Conservation (phyloP, 192 early-diverging fungal species). For the Umbelopsis ramanniana region DNA sequence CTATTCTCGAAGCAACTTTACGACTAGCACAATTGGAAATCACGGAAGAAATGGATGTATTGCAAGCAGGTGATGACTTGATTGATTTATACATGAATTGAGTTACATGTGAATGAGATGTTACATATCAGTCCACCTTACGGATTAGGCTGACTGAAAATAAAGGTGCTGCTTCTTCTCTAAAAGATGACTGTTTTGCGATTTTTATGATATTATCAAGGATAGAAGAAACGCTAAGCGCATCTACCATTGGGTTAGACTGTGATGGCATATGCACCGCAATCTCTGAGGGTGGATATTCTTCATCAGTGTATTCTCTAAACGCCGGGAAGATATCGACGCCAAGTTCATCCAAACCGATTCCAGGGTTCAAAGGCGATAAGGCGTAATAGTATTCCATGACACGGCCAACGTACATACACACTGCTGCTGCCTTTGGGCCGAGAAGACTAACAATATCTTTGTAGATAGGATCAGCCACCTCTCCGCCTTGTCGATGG, state of each 20-base stretch:
- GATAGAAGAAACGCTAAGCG: background rate
- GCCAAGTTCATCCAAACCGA: slow-evolving; percentile 28
- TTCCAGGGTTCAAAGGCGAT: slow-evolving; percentile 34
- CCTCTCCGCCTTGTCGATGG: slow-evolving; percentile 53
- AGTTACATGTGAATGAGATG: background rate
- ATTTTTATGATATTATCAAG: background rate
- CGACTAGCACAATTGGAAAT: slow-evolving; percentile 66
- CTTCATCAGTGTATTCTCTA: background rate
- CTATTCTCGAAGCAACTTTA: slow-evolving; percentile 68
- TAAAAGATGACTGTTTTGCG: slow-evolving; percentile 1
- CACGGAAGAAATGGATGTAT: slow-evolving; percentile 64
- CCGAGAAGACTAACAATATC: slow-evolving; percentile 48
- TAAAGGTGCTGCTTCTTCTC: slow-evolving; percentile 4
- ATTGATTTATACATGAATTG: slow-evolving; percentile 58
- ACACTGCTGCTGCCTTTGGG: slow-evolving; percentile 36
- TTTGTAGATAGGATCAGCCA: slow-evolving; percentile 47
- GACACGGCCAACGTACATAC: slow-evolving; percentile 51
- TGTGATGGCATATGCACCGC: background rate
- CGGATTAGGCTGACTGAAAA: slow-evolving; percentile 3
- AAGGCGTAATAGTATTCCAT: slow-evolving; percentile 39
- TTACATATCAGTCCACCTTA: background rate
- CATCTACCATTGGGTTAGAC: slow-evolving; percentile 2
- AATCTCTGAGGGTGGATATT: background rate
- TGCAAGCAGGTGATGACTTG: slow-evolving; percentile 70
- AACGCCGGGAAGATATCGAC: background rate